These are phyloP conservation scores for Jackrogersella minutella DNA, from an alignment of 495 filamentous ascomycete species.

Conservation along the genomic window DNA sequence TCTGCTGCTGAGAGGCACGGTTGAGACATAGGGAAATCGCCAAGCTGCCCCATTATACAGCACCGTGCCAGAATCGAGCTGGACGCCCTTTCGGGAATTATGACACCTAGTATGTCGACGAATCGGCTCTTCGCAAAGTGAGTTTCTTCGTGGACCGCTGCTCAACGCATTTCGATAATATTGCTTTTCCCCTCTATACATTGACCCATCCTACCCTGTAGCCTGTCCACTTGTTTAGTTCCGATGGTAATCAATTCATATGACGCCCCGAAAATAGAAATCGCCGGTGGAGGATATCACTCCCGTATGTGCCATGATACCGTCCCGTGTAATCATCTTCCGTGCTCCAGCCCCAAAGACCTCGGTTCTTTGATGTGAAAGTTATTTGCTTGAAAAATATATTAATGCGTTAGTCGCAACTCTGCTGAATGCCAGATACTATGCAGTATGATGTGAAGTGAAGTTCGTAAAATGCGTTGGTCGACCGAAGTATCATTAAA, in stretches of 20 bases:
- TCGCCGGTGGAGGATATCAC: slow-evolving; percentile 17
- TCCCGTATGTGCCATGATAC: slow-evolving; percentile 29
- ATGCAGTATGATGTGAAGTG: slow-evolving; percentile 10
- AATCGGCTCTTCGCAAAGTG: background rate
- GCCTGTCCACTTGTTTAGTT: slow-evolving; percentile 9
- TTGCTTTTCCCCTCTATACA: slow-evolving; percentile 36
- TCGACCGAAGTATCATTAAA: slow-evolving; percentile 1
- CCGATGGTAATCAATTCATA: slow-evolving; percentile 21
- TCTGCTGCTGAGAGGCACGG: background rate
- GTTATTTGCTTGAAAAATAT: slow-evolving; percentile 11
- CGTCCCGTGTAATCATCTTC: slow-evolving; percentile 21
- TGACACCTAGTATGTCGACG: background rate
- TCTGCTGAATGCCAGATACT: slow-evolving; percentile 14
- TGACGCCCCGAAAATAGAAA: slow-evolving; percentile 26
- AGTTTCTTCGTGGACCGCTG: no score
- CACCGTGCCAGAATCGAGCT: background rate
- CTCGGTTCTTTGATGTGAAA: slow-evolving; percentile 10
- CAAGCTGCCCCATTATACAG: background rate
- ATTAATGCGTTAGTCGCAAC: slow-evolving; percentile 18
- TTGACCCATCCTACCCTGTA: slow-evolving; percentile 5
- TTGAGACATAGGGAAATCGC: background rate
- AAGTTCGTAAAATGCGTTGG: slow-evolving; percentile 5
- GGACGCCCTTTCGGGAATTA: background rate
- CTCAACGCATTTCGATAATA: slow-evolving; percentile 18
- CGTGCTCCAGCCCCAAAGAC: slow-evolving; percentile 12